Base-by-base conservation (phyloP, 2,329 filamentous ascomycete species). In the Ceratocystis lukuohia region DNA sequence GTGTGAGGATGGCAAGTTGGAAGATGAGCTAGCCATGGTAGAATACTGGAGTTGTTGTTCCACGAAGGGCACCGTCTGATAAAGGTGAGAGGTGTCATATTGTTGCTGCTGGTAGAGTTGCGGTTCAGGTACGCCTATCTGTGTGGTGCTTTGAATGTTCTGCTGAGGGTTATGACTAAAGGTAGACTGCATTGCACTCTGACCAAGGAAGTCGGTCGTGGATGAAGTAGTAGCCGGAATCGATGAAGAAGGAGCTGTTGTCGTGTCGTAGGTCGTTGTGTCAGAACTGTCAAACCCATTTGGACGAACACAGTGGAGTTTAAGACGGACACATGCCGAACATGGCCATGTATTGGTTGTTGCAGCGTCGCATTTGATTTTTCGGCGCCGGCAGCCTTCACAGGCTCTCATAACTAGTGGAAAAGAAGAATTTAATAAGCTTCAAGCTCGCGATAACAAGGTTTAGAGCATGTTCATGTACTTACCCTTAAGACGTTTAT, bases 331-430 rank as follows among this genome's bases (percentile, higher is more conserved):
- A 75, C 93, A 99, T 45, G 94, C 91, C 50, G 92, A 94, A 76
- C 93, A 97, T 33, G 94, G 94, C 93, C 94, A 97, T 46, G 91
- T 91, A 75, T 97, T 96, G 50, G 92, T 96, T 15, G 93, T 96
- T 22, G 93, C 93, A 64, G 93, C 91, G 78, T 97, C 94, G 77
- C 93, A 99, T 76, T 96, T 96, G 74, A 99, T 99, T 77, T 99
- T 99, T 73, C 93, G 85, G 76, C 91, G 87, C 69, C 93, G 84
- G 74, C 93, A 97, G 68, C 93, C 93, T 77, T 96, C 93, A 76
- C 93, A 97, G 66, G 93, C 94, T 79, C 94, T 87, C 91, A 96
- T 96, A 64, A 96, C 93, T 95, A 57, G 8, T 20, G 28, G 5
- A 46, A 41, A 22, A 25, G 4, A 59, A 12, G 33, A 7, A 20